Evolutionary conservation across 139 green algal genomes (phyloP), one percentile per base, ranked within the genome.

Genomic region (Chlamydomonas sp.): DNA sequence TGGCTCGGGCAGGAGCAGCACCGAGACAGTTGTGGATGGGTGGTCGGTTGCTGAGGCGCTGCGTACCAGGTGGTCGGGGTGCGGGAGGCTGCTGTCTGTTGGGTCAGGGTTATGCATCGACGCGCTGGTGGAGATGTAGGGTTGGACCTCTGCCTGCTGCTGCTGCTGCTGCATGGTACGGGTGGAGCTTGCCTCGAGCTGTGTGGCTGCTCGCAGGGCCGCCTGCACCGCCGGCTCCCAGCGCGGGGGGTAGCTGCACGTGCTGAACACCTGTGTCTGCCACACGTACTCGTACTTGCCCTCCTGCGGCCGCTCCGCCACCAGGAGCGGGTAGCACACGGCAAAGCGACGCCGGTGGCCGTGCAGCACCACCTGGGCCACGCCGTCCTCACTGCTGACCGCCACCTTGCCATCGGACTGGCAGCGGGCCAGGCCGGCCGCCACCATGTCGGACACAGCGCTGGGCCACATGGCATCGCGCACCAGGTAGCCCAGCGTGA

Each of bases 281-380:
- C 90, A 95, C 0, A 91, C 77, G 68, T 94, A 95, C 9, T 92
- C 75, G 82, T 91, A 93, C 57, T 75, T 78, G 71, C 83, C 90
- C 16, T 90, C 77, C 66, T 84, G 68, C 5, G 64, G 88, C 15
- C 60, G 58, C 16, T 91, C 66, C 5, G 49, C 31, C 4, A 96
- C 78, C 2, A 95, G 87, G 59, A 96, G 90, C 4, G 94, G 94
- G 81, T 94, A 96, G 88, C 85, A 94, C 7, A 96, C 91, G 3
- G 92, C 92, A 80, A 97, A 91, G 15, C 94, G 86, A 18, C 80
- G 87, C 3, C 81, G 59, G 81, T 92, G 88, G 17, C 79, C 20
- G 79, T 96, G 90, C 31, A 96, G 88, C 17, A 94, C 90, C 1
- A 94, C 58, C 5, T 91, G 88, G 20, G 90, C 93, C 12, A 82